These are phyloP conservation scores for Paecilomyces niveus DNA, from an alignment of 2,329 filamentous ascomycete genomes.

Conservation along the genomic window DNA sequence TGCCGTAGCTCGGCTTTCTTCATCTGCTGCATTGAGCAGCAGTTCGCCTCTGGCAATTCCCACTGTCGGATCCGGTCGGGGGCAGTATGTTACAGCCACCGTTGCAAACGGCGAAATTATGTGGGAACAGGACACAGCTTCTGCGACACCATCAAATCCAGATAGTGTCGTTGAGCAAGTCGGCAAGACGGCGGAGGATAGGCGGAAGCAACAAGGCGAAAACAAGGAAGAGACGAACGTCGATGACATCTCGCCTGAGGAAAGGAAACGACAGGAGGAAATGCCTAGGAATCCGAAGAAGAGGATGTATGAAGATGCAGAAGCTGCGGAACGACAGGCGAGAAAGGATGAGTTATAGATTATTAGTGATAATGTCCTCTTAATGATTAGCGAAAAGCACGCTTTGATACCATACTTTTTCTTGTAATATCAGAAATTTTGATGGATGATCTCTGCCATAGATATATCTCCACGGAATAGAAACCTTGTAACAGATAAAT, in stretches of 20 bases:
- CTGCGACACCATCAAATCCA: conserved; percentile 14
- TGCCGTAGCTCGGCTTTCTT: conserved; percentile 18
- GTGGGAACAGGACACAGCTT: conserved; percentile 14
- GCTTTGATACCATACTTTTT: conserved; percentile 7
- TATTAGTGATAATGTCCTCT: neutral
- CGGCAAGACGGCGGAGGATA: conserved; percentile 31
- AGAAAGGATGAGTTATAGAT: conserved; percentile 33
- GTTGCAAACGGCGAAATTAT: conserved; percentile 7
- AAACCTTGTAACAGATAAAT: neutral
- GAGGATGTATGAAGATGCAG: conserved; percentile 38
- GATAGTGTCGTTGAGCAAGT: conserved; percentile 36
- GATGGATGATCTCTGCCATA: neutral
- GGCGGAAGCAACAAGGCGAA: conserved; percentile 6
- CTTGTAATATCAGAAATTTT: conserved; percentile 5
- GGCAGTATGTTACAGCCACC: conserved; percentile 12
- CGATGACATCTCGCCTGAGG: conserved; percentile 29
- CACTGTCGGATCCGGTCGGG: conserved; percentile 7
- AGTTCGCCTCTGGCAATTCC: conserved; percentile 13
- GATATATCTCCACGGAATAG: neutral
- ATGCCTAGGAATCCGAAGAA: conserved; percentile 41
- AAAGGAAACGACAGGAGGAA: conserved; percentile 28
- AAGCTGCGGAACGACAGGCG: conserved; percentile 10
- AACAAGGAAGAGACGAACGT: conserved; percentile 20
- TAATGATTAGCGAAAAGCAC: neutral
- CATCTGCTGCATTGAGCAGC: conserved; percentile 10